Evolutionary conservation across 2,329 filamentous ascomycete species (phyloP).

Genomic region (Shiraia bambusicola): DNA sequence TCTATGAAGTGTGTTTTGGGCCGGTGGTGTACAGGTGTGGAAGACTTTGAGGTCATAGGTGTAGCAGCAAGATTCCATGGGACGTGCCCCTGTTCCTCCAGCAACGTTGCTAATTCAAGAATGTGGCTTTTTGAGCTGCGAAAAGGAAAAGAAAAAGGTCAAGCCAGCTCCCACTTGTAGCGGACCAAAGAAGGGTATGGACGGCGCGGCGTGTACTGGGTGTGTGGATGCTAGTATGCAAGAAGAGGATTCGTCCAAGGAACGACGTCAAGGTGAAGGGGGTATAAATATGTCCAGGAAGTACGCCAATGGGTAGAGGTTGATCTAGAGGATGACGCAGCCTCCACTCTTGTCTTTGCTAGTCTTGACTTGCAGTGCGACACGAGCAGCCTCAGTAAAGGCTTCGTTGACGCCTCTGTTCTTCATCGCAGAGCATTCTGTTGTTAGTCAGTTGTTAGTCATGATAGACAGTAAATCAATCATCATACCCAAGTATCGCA

Average conservation of each 20-base stretch:
- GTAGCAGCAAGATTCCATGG: background rate
- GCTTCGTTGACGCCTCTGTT: conserved; percentile 98
- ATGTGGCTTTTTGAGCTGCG: background rate
- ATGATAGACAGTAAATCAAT: no score
- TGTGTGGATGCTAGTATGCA: conserved; percentile 2
- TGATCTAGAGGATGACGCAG: conserved; percentile 39
- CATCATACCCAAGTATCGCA: conserved; percentile 77
- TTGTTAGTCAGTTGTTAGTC: conserved; percentile 8
- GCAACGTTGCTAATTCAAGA: background rate
- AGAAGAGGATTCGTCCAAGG: background rate
- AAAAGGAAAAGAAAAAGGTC: background rate
- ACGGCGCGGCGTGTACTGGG: conserved; percentile 7
- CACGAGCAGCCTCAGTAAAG: conserved; percentile 94
- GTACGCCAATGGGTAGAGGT: background rate
- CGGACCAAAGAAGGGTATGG: conserved; percentile 16
- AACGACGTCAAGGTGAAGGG: background rate
- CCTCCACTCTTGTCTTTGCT: conserved; percentile 50
- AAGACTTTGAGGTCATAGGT: no score
- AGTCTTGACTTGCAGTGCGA: conserved; percentile 68
- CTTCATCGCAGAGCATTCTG: conserved; percentile 96
- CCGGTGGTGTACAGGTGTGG: no score
- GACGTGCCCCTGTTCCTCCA: background rate
- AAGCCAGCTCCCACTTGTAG: conserved; percentile 8
- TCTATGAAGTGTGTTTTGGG: no score
- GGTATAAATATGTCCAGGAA: conserved; percentile 8